phyloP scores from a whole-genome alignment of 2,329 filamentous ascomycete species.

The Pseudocercospora macadamiae region DNA sequence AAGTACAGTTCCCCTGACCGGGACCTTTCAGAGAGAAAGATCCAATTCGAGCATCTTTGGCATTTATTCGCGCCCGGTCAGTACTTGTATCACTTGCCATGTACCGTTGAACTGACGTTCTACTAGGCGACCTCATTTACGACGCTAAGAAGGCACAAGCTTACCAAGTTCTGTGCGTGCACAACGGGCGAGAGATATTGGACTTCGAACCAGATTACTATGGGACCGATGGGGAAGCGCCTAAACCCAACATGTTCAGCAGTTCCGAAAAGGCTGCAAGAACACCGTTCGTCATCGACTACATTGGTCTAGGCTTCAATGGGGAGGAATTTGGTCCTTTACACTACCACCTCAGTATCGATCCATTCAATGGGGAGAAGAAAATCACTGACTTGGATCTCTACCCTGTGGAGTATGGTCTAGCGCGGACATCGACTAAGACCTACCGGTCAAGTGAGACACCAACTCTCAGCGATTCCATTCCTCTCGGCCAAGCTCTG shows the following conservation, averaged over 20 bases:
- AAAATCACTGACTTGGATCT: conserved; percentile 46
- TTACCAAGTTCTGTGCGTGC: not conserved
- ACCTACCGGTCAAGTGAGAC: conserved; percentile 9
- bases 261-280: no score
- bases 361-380: conserved; percentile 45
- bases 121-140: not conserved
- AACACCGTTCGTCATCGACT: no score
- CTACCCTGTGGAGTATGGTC: conserved; percentile 51
- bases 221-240: no score
- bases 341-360: conserved; percentile 30
- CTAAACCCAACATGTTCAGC: no score
- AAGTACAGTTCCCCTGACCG: no score
- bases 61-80: not conserved
- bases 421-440: not conserved
- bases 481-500: conserved; percentile 43
- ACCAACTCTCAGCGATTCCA: no score
- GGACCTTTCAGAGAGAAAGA: no score
- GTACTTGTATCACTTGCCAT: no score
- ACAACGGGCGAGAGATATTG: conserved; percentile 4
- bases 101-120: no score
- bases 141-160: not conserved
- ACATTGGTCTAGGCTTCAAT: not conserved
- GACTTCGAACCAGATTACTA: no score
- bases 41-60: no score
- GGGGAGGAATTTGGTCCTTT: not conserved